Base-by-base conservation (phyloP, 768 basidiomycete species). In the Macrocybe gigantea region DNA sequence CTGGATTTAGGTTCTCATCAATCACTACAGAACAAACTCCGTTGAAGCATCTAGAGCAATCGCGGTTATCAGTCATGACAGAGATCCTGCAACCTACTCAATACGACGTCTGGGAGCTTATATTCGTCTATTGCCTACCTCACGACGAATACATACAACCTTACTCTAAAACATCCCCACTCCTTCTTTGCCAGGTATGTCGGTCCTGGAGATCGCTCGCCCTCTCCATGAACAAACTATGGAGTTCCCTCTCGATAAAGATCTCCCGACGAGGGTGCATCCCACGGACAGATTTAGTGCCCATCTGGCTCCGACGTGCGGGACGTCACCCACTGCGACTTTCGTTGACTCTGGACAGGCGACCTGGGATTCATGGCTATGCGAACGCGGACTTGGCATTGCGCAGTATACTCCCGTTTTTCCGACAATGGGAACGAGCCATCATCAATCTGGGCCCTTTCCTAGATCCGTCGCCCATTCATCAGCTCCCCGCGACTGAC, bases 51-150 rank as follows among this genome's bases (percentile, higher is more conserved):
- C 22, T 22, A 22, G 22, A 22, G 22, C 22, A 22, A 22, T 22
- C 22, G 22, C 4, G 22, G 1, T 22, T 22, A 22, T 22, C 22
- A 22, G 22, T 32, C 32, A 31, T 37, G 33, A 37, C 31, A 37
- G 10, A 12, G 11, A 46, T 15, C n/a, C 14, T n/a, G 22, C 7
- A n/a, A 41, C 7, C n/a, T 54, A 8, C 53, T 49, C 22, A 22
- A 9, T 50, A 46, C 11, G 53, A 54, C 12, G 40, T 54, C 12
- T 51, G 45, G 49, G 46, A 46, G n/a, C 46, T 51, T 12, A 55
- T 57, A 13, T 57, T 57, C 41, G 5, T 45, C 0, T 45, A 49
- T 2, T 53, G 54, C 31, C 41, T 57, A 2, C 54, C 54, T 7
- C 31, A 9, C n/a, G 41, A 36, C 30, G 45, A 48, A 14, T 53